Evolutionary conservation across 1,284 basidiomycete genomes (phyloP), one percentile per base, ranked within the genome.

Genomic region (Omphalotus olearius): DNA sequence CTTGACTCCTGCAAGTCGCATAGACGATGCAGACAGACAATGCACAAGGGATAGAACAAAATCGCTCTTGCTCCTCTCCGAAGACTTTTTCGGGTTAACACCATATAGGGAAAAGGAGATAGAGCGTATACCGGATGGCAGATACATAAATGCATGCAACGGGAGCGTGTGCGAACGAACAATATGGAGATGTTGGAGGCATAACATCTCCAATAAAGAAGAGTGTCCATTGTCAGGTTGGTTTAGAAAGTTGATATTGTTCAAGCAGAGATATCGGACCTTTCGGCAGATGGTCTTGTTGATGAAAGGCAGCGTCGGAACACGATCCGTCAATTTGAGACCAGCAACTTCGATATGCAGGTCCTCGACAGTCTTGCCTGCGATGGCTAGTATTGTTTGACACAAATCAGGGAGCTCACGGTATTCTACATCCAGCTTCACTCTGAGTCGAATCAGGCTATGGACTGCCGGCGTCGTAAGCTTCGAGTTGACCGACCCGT

Each of bases 101-200:
- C 52, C 47, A n/a, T 58, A 58, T n/a, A 50, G 50, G 16, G 56
- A 56, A 37, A 57, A 57, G 18, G 54, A 45, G 30, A 58, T 40
- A 7, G 49, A 49, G 23, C 47, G 42, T 33, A 56, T 35, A 28
- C 35, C 42, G 2, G 45, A 36, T 18, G 56, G 56, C 17, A 58
- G 46, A 18, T 3, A 37, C 13, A 13, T 20, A 43, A 58, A 58
- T 18, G 54, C 54, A 25, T 49, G 25, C 10, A 14, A 9, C 28
- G 37, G 37, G 6, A 56, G 54, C 5, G 26, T 14, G 11, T 35
- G 43, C 2, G 49, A 47, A 10, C 56, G 48, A 36, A 58, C 40
- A 37, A 58, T 28, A 28, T 56, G 57, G 3, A 58, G 50, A 48
- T 58, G 52, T 17, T 35, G 50, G 17, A 58, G 47, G 18, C 26